phyloP scores from a whole-genome alignment of 176 grass and related monocot species.

The Metroxylon sagu region DNA sequence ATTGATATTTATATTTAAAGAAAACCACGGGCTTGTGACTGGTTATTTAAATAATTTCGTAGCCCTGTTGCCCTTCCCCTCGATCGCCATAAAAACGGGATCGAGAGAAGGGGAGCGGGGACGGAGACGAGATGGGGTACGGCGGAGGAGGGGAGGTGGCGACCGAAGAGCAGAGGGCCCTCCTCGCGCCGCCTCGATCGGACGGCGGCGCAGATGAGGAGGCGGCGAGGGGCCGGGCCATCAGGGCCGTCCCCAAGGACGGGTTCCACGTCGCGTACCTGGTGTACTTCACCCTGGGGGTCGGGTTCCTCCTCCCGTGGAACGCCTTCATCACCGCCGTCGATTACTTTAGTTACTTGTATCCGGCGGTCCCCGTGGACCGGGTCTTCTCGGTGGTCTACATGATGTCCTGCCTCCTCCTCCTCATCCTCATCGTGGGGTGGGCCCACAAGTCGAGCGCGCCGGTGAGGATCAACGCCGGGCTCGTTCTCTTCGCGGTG shows the following conservation, averaged over 20 bases:
- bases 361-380: conserved; percentile 61
- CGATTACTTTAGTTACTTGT: conserved; percentile 96
- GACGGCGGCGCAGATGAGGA: background rate
- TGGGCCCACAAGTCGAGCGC: conserved; percentile 64
- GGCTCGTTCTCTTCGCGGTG: conserved; percentile 53
- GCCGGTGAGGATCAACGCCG: conserved; percentile 56
- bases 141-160: too few species aligned
- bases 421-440: conserved; percentile 59
- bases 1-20: too few species aligned
- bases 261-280: conserved; percentile 44
- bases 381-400: conserved; percentile 82
- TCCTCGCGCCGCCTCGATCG: background rate
- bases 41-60: too few species aligned
- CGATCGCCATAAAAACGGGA: too few species aligned
- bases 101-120: too few species aligned
- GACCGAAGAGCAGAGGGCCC: conserved; percentile 10
- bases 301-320: conserved; percentile 86
- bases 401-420: conserved; percentile 59
- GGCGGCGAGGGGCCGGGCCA: background rate
- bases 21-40: too few species aligned
- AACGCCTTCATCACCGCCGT: conserved; percentile 99
- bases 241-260: conserved; percentile 18
- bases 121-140: too few species aligned
- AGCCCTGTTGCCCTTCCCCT: too few species aligned
- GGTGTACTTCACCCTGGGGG: conserved; percentile 76